Evolutionary conservation across 352 stramenopile genomes (phyloP).

Genomic region (Globisporangium emineosum): DNA sequence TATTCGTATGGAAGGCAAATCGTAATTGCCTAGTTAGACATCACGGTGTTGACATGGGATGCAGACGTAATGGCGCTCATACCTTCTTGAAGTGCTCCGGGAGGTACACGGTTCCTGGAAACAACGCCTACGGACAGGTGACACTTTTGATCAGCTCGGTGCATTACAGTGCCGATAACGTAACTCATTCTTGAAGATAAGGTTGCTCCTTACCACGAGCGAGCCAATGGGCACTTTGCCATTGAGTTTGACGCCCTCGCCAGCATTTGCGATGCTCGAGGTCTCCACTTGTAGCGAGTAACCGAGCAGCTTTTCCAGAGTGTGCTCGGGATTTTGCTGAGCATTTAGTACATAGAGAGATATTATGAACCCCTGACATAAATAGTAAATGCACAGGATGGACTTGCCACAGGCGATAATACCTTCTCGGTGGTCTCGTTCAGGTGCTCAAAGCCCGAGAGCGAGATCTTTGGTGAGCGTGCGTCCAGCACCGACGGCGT

Average conservation of each 20-base stretch:
- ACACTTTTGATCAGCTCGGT: not conserved
- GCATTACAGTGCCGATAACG: not conserved
- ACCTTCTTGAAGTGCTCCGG: constrained; percentile 87
- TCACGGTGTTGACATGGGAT: not conserved
- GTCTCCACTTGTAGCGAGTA: constrained; percentile 68
- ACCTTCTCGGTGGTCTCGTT: constrained; percentile 20
- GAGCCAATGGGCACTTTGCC: constrained; percentile 65
- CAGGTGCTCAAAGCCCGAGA: constrained; percentile 60
- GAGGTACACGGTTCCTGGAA: constrained; percentile 77
- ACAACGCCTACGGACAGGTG: constrained; percentile 43
- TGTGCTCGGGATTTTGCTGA: constrained; percentile 33
- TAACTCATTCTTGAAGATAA: not conserved
- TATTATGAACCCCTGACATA: not conserved
- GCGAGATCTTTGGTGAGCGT: constrained; percentile 40
- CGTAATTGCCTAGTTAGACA: not conserved
- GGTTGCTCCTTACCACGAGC: constrained; percentile 42
- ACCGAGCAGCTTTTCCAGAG: constrained; percentile 56
- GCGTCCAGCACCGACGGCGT: constrained; percentile 37
- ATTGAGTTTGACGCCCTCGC: constrained; percentile 68
- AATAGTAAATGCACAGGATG: not conserved
- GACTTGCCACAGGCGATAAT: not conserved
- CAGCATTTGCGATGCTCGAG: constrained; percentile 59
- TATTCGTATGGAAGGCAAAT: not conserved
- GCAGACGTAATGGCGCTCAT: not conserved
- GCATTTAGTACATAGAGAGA: constrained; percentile 5